Evolutionary conservation across 2,329 filamentous ascomycete genomes (phyloP).

Genomic region (Sclerotinia trifoliorum): DNA sequence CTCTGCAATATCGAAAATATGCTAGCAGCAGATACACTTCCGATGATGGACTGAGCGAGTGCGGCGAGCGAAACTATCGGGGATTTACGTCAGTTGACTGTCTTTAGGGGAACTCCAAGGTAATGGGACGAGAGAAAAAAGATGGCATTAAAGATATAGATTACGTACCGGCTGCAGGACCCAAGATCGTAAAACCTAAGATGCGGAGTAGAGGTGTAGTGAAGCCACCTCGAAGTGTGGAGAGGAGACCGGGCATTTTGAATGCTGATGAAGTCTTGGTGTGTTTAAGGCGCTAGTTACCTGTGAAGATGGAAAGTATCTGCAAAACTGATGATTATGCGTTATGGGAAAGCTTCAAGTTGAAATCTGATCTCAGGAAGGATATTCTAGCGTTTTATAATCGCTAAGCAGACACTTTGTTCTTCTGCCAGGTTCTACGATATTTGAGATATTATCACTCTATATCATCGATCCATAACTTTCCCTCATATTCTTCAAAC

Average conservation of each 20-base stretch:
- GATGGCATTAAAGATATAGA: too few relatives aligned
- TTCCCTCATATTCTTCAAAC: too few relatives aligned
- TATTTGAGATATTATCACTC: neutral
- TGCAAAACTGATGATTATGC: neutral
- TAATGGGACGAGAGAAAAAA: neutral
- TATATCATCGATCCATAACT: too few relatives aligned
- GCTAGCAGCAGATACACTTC: neutral
- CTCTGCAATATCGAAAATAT: constrained; percentile 4
- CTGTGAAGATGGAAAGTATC: neutral
- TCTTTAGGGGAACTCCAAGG: too few relatives aligned
- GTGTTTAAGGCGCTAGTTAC: neutral
- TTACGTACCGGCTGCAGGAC: neutral
- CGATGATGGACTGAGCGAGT: neutral
- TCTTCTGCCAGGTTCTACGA: neutral
- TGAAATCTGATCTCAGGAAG: too few relatives aligned
- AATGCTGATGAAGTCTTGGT: neutral
- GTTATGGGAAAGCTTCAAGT: neutral
- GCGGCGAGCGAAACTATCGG: neutral
- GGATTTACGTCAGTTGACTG: neutral
- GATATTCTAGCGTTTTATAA: neutral
- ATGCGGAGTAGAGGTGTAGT: neutral
- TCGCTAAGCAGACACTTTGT: too few relatives aligned
- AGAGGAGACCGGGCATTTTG: neutral
- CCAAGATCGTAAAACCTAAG: neutral
- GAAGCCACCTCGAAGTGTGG: neutral